Percentiles rank a stretch among this genome's conserved stretches.
phyloP scores from a whole-genome alignment of 306 rosid species.

The Erythrophleum fordii region DNA sequence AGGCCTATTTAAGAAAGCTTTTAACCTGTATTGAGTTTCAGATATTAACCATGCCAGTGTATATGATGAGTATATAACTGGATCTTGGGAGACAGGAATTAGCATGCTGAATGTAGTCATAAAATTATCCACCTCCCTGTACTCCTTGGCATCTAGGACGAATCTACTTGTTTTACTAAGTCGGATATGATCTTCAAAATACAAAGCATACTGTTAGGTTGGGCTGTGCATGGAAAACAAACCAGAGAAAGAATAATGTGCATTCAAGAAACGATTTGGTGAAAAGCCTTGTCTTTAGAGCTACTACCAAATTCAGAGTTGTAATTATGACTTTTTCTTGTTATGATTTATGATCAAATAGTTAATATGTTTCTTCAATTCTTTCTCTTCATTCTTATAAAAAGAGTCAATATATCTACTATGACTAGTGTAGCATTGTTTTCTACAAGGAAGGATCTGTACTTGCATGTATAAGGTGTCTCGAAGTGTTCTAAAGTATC shows the following conservation, averaged over 20 bases:
- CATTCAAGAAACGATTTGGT: no score
- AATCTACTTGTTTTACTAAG: neutral
- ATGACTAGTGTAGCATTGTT: no score
- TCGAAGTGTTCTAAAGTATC: neutral
- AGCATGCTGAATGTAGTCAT: neutral
- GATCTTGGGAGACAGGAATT: neutral
- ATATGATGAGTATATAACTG: slow-evolving; percentile 1
- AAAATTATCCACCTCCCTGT: neutral
- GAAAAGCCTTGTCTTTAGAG: no score
- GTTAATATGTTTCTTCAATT: neutral
- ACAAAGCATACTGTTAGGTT: neutral
- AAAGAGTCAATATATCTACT: no score
- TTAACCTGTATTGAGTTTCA: neutral
- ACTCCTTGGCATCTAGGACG: neutral
- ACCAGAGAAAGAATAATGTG: neutral
- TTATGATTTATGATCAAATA: no score
- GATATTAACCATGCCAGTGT: slow-evolving; percentile 8
- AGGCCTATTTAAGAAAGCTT: neutral
- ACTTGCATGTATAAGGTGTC: neutral
- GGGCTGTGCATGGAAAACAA: neutral
- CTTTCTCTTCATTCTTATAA: neutral
- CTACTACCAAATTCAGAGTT: neutral
- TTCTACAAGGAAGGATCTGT: neutral
- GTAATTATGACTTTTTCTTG: neutral
- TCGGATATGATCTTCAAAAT: neutral